Base-by-base conservation (phyloP, 257 asterid species). In the Salvia rosmarinus region DNA sequence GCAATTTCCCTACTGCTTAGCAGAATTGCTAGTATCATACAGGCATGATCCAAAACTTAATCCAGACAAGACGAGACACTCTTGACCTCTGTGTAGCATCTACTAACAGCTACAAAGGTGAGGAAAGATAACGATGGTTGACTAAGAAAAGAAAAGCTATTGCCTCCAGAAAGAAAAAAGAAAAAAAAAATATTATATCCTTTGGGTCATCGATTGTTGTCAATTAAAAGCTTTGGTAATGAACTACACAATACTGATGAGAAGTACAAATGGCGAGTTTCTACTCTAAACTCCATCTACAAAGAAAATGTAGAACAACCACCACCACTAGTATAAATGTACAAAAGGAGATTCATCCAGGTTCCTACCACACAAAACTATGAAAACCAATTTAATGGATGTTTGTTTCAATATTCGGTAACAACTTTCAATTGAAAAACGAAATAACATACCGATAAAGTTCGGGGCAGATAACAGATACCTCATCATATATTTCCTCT, bases 401-500 rank as follows among this genome's bases (percentile, higher is more conserved):
- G 11, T 9, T 61, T 47, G 16, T 68, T 20, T 28, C 46, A 58
- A 44, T 52, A 21, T 68, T 13, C 30, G 49, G 54, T 44, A 59
- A 20, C 21, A 64, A 16, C 16, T 52, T 54, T 35, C 37, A 69
- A 37, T n/a, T 69, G 37, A 30, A 12, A 40, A 62, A 62, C 10
- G 2, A 40, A 40, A 17, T 62, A 39, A 42, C 67, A 61, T n/a
- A n/a, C n/a, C n/a, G 14, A 43, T 13, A 57, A 56, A 49, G 43
- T 64, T 49, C 51, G 70, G 57, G 51, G 23, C 69, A 64, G 66
- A 64, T n/a, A 6, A 25, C 25, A 21, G 70, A 77, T 85, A 90
- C 98, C 97, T 89, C 89, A 25, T 82, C 80, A 54, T 82, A 81
- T 54, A 93, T 76, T 13, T 83, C 85, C 51, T 81, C 86, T 57